Conservation (phyloP, 805 yeast genomes). For the Yarrowia sp. region DNA sequence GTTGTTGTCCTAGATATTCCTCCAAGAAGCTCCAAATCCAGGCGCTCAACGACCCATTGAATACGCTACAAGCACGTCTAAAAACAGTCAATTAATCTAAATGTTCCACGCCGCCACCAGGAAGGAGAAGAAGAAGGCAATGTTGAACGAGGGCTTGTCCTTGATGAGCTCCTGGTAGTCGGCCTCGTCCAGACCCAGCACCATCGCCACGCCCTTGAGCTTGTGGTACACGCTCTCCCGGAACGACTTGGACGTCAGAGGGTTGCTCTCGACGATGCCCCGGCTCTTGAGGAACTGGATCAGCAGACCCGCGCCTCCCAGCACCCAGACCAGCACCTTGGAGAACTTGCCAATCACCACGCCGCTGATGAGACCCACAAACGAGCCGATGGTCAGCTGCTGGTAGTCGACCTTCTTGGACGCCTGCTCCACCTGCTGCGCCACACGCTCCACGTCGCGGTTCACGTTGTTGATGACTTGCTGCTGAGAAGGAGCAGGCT, state of each 20-base stretch:
- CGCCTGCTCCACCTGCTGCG: neutral
- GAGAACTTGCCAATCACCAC: constrained; percentile 60
- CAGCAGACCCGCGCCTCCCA: constrained; percentile 47
- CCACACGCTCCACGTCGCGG: constrained; percentile 13
- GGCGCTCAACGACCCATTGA: too few species aligned
- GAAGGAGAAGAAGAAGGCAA: constrained; percentile 6
- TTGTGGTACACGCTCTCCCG: constrained; percentile 11
- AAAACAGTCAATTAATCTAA: neutral
- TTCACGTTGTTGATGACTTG: constrained; percentile 15
- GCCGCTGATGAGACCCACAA: constrained; percentile 59
- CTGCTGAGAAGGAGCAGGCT: neutral
- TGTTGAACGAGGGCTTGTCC: constrained; percentile 29
- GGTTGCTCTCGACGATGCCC: constrained; percentile 41
- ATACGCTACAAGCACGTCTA: neutral
- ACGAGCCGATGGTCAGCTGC: constrained; percentile 62
- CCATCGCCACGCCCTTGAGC: constrained; percentile 27
- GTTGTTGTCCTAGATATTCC: too few species aligned
- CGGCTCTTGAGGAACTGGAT: constrained; percentile 57
- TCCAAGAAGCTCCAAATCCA: too few species aligned
- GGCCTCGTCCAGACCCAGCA: constrained; percentile 28
- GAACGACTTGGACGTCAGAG: constrained; percentile 28
- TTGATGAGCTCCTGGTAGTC: constrained; percentile 30
- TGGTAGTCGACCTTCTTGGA: constrained; percentile 45
- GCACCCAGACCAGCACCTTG: constrained; percentile 50
- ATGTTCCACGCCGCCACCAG: constrained; percentile 24